These are phyloP conservation scores for Phoenix roebelenii DNA, from an alignment of 176 grass and related monocot genomes.

Conservation along the genomic window DNA sequence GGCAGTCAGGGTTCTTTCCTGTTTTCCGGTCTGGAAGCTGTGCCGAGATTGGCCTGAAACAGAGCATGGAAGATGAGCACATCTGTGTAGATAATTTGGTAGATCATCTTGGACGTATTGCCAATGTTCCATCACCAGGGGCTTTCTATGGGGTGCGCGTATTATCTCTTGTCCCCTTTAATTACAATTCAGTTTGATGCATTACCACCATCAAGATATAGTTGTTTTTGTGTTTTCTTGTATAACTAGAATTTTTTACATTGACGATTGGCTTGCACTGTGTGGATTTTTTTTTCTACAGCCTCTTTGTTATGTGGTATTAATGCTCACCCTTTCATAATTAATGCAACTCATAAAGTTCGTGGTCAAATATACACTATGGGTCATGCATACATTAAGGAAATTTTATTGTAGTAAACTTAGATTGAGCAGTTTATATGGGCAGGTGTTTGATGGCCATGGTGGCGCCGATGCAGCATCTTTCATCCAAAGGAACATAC, in stretches of 20 bases:
- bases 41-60: constrained; percentile 55
- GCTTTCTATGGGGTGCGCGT: constrained; percentile 83
- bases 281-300: too few relatives aligned
- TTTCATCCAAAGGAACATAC: constrained; percentile 76
- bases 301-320: too few relatives aligned
- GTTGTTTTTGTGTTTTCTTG: too few relatives aligned
- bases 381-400: too few relatives aligned
- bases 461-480: constrained; percentile 69
- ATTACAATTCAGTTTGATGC: constrained; percentile 5
- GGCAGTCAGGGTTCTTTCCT: constrained; percentile 38
- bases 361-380: too few relatives aligned
- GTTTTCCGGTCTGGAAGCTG: constrained; percentile 76
- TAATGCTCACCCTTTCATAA: too few relatives aligned
- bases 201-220: too few relatives aligned
- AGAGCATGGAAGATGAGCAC: constrained; percentile 93
- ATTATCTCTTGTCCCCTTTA: not conserved
- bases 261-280: too few relatives aligned
- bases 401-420: not conserved
- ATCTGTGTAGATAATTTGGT: constrained; percentile 72
- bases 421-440: not conserved
- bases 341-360: too few relatives aligned
- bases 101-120: constrained; percentile 36
- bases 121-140: constrained; percentile 49
- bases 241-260: too few relatives aligned
- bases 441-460: constrained; percentile 96